These are phyloP conservation scores for Termitomyces sp. DNA, from an alignment of 768 basidiomycete genomes.

Conservation along the genomic window DNA sequence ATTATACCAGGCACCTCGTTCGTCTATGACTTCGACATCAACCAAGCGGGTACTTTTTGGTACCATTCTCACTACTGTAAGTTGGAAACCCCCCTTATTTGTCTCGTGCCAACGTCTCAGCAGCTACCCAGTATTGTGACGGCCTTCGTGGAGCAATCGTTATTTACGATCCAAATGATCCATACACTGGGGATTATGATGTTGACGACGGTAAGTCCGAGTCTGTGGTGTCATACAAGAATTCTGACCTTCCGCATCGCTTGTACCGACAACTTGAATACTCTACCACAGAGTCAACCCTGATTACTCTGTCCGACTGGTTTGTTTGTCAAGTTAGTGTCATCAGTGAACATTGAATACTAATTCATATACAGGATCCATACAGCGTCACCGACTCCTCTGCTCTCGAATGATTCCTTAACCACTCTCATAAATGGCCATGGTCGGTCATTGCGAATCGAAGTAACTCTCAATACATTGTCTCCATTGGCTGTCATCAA, in stretches of 20 bases:
- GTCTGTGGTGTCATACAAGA: neutral
- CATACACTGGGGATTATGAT: constrained; percentile 25
- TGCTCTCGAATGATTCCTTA: neutral
- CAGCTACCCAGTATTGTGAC: constrained; percentile 17
- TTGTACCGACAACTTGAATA: neutral
- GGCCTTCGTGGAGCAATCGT: constrained; percentile 1
- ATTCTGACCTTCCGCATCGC: neutral
- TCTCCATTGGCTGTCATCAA: constrained; percentile 24
- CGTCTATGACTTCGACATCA: constrained; percentile 24
- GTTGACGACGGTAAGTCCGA: constrained; percentile 6
- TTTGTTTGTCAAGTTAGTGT: neutral
- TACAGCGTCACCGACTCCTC: neutral
- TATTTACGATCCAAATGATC: constrained; percentile 24
- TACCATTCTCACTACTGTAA: constrained; percentile 16
- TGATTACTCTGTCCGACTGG: constrained; percentile 4
- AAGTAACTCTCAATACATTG: constrained; percentile 1
- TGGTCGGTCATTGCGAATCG: neutral
- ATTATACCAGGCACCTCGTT: constrained; percentile 19
- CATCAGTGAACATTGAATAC: neutral
- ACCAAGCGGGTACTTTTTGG: constrained; percentile 18
- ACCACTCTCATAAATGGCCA: neutral
- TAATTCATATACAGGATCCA: neutral
- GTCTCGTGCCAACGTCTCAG: constrained; percentile 23
- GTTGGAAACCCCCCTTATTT: constrained; percentile 10
- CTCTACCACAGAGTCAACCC: neutral